Evolutionary conservation across 2,329 filamentous ascomycete species (phyloP).

Genomic region (Talaromyces sp.): DNA sequence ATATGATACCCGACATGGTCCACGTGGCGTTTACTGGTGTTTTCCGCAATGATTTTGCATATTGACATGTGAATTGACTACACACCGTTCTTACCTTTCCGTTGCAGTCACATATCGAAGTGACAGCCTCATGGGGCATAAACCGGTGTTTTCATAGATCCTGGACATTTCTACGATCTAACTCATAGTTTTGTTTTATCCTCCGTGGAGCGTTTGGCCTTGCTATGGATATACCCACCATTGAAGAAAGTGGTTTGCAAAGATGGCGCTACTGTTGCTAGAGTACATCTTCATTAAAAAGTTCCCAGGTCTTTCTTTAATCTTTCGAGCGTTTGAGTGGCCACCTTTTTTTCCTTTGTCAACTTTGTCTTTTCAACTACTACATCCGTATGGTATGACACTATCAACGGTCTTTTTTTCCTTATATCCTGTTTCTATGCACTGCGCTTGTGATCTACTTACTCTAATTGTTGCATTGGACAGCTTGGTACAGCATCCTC

Average conservation of each 20-base stretch:
- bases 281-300: constrained; percentile 14
- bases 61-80: constrained; percentile 24
- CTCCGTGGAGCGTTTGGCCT: constrained; percentile 9
- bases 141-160: constrained; percentile 1
- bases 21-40: constrained; percentile 16
- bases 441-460: constrained; percentile 9
- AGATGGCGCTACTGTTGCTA: constrained; percentile 16
- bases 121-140: background rate
- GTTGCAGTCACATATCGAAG: background rate
- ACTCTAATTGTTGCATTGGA: constrained; percentile 11
- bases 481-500: constrained; percentile 9
- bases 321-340: constrained; percentile 15
- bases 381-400: constrained; percentile 4
- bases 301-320: constrained; percentile 14
- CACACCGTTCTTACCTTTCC: background rate
- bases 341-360: constrained; percentile 13
- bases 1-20: constrained; percentile 13
- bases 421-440: background rate
- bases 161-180: constrained; percentile 3
- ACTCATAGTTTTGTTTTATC: constrained; percentile 4
- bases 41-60: constrained; percentile 8
- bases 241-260: constrained; percentile 14
- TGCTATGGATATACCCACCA: constrained; percentile 15
- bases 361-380: background rate
- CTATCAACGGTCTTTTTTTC: background rate